Conservation (phyloP, 2,329 filamentous ascomycete species). For the Aspergillus intermedius region DNA sequence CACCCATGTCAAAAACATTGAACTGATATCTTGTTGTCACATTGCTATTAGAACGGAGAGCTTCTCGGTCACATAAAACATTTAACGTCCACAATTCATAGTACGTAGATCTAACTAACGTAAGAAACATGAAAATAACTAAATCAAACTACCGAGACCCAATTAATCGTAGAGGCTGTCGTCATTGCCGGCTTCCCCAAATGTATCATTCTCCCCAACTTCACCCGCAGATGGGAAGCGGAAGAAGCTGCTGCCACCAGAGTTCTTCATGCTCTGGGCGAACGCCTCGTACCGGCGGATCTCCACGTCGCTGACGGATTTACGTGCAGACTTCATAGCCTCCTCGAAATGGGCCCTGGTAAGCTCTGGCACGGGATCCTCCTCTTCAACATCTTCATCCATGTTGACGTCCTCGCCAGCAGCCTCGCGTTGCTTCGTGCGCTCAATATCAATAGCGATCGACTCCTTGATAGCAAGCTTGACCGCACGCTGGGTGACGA, state of each 20-base stretch:
- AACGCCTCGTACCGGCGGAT: constrained; percentile 98
- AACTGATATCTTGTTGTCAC: background rate
- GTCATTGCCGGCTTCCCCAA: constrained; percentile 84
- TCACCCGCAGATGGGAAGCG: constrained; percentile 71
- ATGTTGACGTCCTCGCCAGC: constrained; percentile 69
- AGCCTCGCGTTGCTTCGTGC: constrained; percentile 80
- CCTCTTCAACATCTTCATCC: constrained; percentile 59
- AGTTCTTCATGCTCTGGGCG: constrained; percentile 98
- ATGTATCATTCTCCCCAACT: constrained; percentile 51
- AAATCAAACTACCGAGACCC: constrained; percentile 11
- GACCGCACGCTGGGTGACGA: constrained; percentile 97
- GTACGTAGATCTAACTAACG: constrained; percentile 14
- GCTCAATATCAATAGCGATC: constrained; percentile 82
- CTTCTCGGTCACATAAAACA: background rate
- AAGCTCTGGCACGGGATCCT: constrained; percentile 92
- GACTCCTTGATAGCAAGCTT: constrained; percentile 99
- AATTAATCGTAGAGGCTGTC: constrained; percentile 93
- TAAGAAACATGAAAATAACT: constrained; percentile 40
- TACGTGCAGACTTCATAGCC: constrained; percentile 90
- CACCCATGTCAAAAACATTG: constrained; percentile 14
- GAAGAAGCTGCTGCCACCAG: constrained; percentile 93
- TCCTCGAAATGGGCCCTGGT: constrained; percentile 98
- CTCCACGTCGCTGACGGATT: constrained; percentile 93
- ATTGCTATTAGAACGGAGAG: constrained; percentile 5
- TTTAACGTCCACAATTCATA: background rate